A percentile compares a stretch with the other conserved stretches of the same genome.
These are phyloP conservation scores for Trypanosomatidae sp. DNA, from an alignment of 208 protist species.

Conservation along the genomic window DNA sequence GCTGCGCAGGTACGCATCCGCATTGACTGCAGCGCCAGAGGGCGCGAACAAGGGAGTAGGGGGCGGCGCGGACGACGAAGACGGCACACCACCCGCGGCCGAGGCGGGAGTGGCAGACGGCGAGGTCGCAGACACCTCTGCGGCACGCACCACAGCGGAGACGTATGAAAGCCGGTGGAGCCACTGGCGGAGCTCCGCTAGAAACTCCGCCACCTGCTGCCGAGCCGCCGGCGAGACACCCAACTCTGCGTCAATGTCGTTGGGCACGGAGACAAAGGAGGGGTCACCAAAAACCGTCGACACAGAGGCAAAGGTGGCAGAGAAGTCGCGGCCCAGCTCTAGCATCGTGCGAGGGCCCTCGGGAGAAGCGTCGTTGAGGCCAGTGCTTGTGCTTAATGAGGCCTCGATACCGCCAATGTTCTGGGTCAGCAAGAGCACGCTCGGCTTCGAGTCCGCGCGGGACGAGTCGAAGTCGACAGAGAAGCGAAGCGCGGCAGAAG, in stretches of 20 bases:
- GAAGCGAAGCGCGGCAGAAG: conserved; percentile 20
- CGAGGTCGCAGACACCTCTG: not conserved
- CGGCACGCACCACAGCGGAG: conserved; percentile 21
- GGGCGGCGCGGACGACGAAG: not conserved
- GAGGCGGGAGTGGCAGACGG: conserved; percentile 1
- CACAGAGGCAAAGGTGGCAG: conserved; percentile 7
- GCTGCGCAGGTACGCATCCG: conserved; percentile 12
- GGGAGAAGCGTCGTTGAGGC: not conserved
- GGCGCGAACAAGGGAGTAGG: not conserved
- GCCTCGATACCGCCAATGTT: conserved; percentile 75
- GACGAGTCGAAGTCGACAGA: conserved; percentile 24
- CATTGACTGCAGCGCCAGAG: not conserved
- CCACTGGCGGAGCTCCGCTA: conserved; percentile 60
- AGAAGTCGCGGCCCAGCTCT: not conserved
- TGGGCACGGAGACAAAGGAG: conserved; percentile 5
- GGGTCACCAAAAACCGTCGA: not conserved
- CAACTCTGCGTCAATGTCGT: conserved; percentile 5
- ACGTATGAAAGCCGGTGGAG: conserved; percentile 46
- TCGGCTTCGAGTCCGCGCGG: conserved; percentile 32
- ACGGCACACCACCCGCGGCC: not conserved
- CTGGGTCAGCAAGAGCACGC: conserved; percentile 69
- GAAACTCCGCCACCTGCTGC: conserved; percentile 42
- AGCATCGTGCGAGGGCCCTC: not conserved
- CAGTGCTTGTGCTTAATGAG: not conserved
- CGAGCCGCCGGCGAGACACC: conserved; percentile 15